Conservation (phyloP, 768 basidiomycete species). For the Termitomyces sp. region DNA sequence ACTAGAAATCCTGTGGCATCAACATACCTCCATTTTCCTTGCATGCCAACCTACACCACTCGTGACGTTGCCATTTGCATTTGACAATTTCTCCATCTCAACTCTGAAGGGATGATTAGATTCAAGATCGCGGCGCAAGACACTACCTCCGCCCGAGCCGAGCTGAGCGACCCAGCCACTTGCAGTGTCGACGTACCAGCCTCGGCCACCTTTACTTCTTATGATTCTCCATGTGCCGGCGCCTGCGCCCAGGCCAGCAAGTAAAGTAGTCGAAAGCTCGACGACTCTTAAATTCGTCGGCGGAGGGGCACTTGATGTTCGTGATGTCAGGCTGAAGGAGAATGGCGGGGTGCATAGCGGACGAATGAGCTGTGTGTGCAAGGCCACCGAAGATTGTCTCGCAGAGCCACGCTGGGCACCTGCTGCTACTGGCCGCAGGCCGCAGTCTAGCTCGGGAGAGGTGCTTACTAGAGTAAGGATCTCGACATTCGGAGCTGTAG, state of each 20-base stretch:
- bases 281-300: slow-evolving; percentile 83
- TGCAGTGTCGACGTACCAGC: slow-evolving; percentile 93
- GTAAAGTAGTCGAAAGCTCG: slow-evolving; percentile 73
- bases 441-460: slow-evolving; percentile 71
- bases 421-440: slow-evolving; percentile 36
- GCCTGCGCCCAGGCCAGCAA: slow-evolving; percentile 73
- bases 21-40: slow-evolving; percentile 92
- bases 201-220: slow-evolving; percentile 89
- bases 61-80: slow-evolving; percentile 86
- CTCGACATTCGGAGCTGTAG: slow-evolving; percentile 76
- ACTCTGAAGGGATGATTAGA: slow-evolving; percentile 63
- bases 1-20: neutral
- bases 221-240: slow-evolving; percentile 87
- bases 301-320: slow-evolving; percentile 32
- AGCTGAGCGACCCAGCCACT: slow-evolving; percentile 71
- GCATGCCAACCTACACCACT: slow-evolving; percentile 95
- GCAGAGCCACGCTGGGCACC: slow-evolving; percentile 37
- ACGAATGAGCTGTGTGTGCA: slow-evolving; percentile 77
- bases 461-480: slow-evolving; percentile 79
- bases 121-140: slow-evolving; percentile 58
- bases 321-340: slow-evolving; percentile 49
- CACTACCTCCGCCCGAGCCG: slow-evolving; percentile 37
- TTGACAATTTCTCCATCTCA: slow-evolving; percentile 71
- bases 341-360: slow-evolving; percentile 82
- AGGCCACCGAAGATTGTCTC: slow-evolving; percentile 68